Evolutionary conservation across 2,329 filamentous ascomycete species (phyloP).

Genomic region (Fusarium gaditjirri): DNA sequence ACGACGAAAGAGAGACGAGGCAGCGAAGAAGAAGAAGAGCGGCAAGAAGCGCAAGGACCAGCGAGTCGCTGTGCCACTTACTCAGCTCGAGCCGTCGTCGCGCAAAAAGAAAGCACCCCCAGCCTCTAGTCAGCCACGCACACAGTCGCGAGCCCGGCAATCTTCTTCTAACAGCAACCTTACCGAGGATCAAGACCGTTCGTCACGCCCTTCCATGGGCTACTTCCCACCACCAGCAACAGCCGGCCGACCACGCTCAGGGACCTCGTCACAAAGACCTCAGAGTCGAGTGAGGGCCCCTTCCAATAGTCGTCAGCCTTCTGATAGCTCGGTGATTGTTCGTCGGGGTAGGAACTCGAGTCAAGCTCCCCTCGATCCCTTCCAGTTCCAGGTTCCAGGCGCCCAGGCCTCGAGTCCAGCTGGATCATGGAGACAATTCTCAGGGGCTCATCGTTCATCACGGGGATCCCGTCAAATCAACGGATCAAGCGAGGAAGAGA

Average conservation of each 20-base stretch:
- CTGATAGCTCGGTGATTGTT: conserved; percentile 54
- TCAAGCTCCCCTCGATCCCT: conserved; percentile 56
- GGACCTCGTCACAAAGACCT: conserved; percentile 53
- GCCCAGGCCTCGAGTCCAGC: conserved; percentile 52
- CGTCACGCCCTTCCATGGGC: conserved; percentile 60
- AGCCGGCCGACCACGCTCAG: conserved; percentile 55
- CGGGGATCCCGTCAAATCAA: conserved; percentile 44
- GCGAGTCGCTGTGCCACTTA: conserved; percentile 64
- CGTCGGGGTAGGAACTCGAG: conserved; percentile 48
- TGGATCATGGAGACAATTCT: conserved; percentile 51
- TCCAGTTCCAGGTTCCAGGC: conserved; percentile 63
- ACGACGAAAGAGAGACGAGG: conserved; percentile 66
- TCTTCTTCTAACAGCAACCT: conserved; percentile 52
- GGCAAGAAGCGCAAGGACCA: conserved; percentile 57
- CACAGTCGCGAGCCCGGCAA: conserved; percentile 53
- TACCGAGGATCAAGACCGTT: conserved; percentile 49
- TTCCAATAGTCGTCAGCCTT: conserved; percentile 54
- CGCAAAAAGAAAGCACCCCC: conserved; percentile 49
- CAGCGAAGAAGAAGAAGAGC: conserved; percentile 48
- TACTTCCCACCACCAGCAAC: conserved; percentile 61
- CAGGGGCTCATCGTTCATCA: conserved; percentile 47
- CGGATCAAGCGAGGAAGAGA: conserved; percentile 51
- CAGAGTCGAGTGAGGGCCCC: conserved; percentile 49
- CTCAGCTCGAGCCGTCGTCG: conserved; percentile 59
- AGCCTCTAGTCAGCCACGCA: conserved; percentile 38